phyloP scores from a whole-genome alignment of 768 basidiomycete species.

The Boletus patriciae region DNA sequence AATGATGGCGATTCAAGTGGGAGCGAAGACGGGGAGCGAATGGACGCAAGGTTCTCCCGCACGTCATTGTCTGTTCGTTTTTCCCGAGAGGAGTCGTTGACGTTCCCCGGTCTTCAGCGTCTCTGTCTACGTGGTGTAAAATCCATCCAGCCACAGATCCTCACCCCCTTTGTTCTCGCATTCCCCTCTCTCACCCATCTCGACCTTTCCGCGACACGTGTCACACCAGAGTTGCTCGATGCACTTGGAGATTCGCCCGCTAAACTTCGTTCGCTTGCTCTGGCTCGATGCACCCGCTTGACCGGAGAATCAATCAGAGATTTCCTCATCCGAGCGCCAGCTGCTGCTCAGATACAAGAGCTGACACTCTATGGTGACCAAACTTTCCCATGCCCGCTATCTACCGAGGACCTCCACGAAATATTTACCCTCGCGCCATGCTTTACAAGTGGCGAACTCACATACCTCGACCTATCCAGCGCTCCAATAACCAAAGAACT shows the following conservation, averaged over 20 bases:
- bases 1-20: constrained; percentile 44
- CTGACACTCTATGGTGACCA: constrained; percentile 88
- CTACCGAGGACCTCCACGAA: constrained; percentile 59
- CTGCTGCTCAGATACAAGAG: constrained; percentile 62
- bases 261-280: constrained; percentile 72
- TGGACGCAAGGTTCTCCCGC: constrained; percentile 36
- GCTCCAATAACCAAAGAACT: constrained; percentile 65
- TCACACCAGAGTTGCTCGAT: constrained; percentile 70
- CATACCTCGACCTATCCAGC: constrained; percentile 90
- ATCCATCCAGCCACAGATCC: constrained; percentile 65
- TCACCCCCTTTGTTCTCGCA: constrained; percentile 73
- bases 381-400: constrained; percentile 76
- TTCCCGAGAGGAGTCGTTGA: constrained; percentile 48
- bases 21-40: constrained; percentile 40
- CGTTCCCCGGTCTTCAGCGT: constrained; percentile 70
- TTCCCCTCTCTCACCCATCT: constrained; percentile 88
- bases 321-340: constrained; percentile 70
- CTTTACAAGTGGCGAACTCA: constrained; percentile 69
- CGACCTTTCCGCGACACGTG: constrained; percentile 88
- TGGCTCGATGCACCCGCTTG: constrained; percentile 84
- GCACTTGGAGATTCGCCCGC: constrained; percentile 66
- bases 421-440: constrained; percentile 77
- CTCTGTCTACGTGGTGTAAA: constrained; percentile 82
- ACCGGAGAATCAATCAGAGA: constrained; percentile 74
- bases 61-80: constrained; percentile 33